Evolutionary conservation across 1,284 basidiomycete genomes (phyloP).

Genomic region (Austropuccinia psidii): DNA sequence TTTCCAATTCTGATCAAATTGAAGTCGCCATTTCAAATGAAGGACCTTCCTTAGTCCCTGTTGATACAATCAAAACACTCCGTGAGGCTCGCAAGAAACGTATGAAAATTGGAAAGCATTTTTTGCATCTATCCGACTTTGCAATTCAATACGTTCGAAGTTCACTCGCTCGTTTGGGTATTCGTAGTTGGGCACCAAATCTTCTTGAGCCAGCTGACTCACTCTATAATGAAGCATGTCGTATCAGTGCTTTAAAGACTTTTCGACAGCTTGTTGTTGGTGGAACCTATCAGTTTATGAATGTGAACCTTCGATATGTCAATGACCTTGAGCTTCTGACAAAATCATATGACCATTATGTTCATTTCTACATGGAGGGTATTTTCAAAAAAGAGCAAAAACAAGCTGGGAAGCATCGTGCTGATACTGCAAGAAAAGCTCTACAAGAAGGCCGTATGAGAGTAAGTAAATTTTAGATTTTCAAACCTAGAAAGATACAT

Average conservation of each 20-base stretch:
- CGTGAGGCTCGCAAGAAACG: background rate
- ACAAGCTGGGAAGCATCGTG: background rate
- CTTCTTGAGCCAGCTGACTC: background rate
- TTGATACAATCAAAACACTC: background rate
- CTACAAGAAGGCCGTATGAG: background rate
- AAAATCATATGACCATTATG: background rate
- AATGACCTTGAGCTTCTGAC: background rate
- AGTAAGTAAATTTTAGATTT: background rate
- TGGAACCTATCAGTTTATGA: background rate
- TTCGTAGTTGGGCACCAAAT: background rate
- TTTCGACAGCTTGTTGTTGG: slow-evolving; percentile 2
- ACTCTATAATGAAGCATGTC: background rate
- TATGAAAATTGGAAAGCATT: background rate
- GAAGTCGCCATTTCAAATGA: no score
- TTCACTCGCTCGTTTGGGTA: background rate
- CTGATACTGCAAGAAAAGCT: background rate
- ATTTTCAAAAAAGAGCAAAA: background rate
- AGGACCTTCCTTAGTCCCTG: no score
- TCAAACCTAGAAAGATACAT: background rate
- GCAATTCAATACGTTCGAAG: background rate
- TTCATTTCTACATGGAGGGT: background rate
- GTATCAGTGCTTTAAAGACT: background rate
- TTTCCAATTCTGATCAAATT: background rate
- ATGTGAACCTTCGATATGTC: background rate
- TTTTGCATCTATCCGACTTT: background rate